Percentiles rank a stretch among this genome's conserved stretches.
Evolutionary conservation across 2,329 filamentous ascomycete genomes (phyloP).

Genomic region (Grosmannia penicillata): DNA sequence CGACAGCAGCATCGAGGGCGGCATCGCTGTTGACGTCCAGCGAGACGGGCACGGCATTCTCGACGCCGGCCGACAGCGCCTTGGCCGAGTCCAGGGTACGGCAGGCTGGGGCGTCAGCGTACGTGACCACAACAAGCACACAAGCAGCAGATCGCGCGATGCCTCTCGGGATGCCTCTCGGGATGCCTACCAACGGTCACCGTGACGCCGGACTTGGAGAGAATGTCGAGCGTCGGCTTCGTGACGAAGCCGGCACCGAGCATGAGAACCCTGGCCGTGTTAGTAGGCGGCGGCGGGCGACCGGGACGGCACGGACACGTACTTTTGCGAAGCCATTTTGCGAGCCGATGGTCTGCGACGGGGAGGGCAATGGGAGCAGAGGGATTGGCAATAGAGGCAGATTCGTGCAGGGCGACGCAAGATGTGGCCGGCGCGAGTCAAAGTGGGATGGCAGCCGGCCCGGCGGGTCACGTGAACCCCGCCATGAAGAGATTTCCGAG

Average conservation of each 20-base stretch:
- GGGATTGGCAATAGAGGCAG: neutral
- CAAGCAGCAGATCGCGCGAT: too few species aligned
- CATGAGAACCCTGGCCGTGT: constrained; percentile 21
- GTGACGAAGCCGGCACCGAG: constrained; percentile 44
- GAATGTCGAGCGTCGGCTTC: constrained; percentile 48
- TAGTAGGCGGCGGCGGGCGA: neutral
- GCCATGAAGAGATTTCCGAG: neutral
- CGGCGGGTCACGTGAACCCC: constrained; percentile 1
- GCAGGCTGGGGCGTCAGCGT: constrained; percentile 43
- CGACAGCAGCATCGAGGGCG: constrained; percentile 68
- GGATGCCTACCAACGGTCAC: constrained; percentile 51
- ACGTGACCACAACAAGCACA: neutral
- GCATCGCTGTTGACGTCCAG: constrained; percentile 67
- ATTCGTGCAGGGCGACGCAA: neutral
- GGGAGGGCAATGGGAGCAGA: neutral
- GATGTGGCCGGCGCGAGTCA: neutral
- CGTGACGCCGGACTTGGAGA: constrained; percentile 41
- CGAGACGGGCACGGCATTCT: constrained; percentile 60
- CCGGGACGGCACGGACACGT: too few species aligned
- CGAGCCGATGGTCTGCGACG: neutral
- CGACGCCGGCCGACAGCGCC: constrained; percentile 56
- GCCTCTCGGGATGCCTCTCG: too few species aligned
- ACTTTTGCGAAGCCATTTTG: constrained; percentile 8
- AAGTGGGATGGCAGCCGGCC: neutral
- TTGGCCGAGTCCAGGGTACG: constrained; percentile 65